Percentiles rank a stretch among this genome's conserved stretches.
These are phyloP conservation scores for Beauveria bassiana DNA, from an alignment of 2,329 filamentous ascomycete species.

Conservation along the genomic window DNA sequence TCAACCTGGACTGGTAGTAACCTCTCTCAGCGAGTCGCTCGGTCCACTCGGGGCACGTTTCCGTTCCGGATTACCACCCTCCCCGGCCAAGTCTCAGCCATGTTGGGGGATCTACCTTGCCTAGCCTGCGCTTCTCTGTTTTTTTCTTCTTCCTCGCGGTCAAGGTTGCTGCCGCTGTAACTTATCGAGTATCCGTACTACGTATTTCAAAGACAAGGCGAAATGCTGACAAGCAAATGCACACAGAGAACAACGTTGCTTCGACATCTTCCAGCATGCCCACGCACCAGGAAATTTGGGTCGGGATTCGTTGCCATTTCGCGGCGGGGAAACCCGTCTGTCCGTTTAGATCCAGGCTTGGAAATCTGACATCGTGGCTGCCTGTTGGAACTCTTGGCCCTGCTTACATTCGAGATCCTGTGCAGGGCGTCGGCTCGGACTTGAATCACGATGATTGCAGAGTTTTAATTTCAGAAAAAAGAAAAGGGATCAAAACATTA, in stretches of 20 bases:
- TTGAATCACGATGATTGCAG: too few relatives aligned
- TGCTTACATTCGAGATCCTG: not conserved
- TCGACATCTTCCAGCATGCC: not conserved
- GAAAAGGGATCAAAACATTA: not conserved
- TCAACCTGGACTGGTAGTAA: too few relatives aligned
- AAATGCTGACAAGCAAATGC: not conserved
- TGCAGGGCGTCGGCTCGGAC: not conserved
- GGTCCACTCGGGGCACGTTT: too few relatives aligned
- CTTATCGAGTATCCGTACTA: too few relatives aligned
- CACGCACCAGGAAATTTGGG: not conserved
- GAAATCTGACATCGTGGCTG: not conserved
- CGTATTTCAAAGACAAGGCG: too few relatives aligned
- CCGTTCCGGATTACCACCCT: too few relatives aligned
- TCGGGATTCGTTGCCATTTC: not conserved
- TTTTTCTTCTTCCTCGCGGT: too few relatives aligned
- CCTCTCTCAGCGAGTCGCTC: too few relatives aligned
- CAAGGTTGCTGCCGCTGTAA: too few relatives aligned
- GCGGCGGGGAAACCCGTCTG: slow-evolving; percentile 2
- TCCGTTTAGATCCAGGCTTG: not conserved
- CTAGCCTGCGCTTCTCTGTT: too few relatives aligned
- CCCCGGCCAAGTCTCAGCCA: too few relatives aligned
- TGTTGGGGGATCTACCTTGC: too few relatives aligned
- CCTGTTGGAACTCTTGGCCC: not conserved
- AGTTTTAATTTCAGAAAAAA: not conserved
- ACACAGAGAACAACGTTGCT: not conserved